Evolutionary conservation across 331 rosid species (phyloP).

Genomic region (Phaseolus coccineus): DNA sequence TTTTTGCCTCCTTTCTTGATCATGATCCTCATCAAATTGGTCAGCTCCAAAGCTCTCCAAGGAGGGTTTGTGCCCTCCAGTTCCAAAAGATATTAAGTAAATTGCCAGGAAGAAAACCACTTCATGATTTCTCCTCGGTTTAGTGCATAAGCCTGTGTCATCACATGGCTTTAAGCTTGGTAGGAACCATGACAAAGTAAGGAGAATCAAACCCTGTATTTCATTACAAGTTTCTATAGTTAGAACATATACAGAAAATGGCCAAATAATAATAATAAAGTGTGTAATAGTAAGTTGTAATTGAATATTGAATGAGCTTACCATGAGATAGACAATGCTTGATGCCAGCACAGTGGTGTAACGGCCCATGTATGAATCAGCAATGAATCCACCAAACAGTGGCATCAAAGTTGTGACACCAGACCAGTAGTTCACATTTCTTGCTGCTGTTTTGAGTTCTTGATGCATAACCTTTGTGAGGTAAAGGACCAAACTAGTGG

Average conservation of each 20-base stretch:
- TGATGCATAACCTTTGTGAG: slow-evolving; percentile 79
- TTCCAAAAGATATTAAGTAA: slow-evolving; percentile 82
- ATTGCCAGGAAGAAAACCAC: slow-evolving; percentile 77
- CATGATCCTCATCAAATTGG: slow-evolving; percentile 83
- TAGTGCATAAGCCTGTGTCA: slow-evolving; percentile 45
- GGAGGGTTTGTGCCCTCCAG: slow-evolving; percentile 94
- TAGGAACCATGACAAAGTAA: slow-evolving; percentile 75
- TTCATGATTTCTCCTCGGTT: slow-evolving; percentile 74
- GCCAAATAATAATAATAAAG: background rate
- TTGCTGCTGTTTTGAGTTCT: slow-evolving; percentile 88
- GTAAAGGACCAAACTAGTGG: slow-evolving; percentile 79
- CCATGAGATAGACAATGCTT: slow-evolving; percentile 70
- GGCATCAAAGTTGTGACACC: slow-evolving; percentile 94
- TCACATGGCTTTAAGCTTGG: slow-evolving; percentile 76
- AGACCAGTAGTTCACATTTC: slow-evolving; percentile 83
- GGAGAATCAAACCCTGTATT: slow-evolving; percentile 82
- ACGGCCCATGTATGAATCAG: slow-evolving; percentile 92
- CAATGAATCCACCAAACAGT: slow-evolving; percentile 84
- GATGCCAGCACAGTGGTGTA: slow-evolving; percentile 75
- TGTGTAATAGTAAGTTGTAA: background rate
- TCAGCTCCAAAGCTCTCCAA: slow-evolving; percentile 98
- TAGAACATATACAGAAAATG: background rate
- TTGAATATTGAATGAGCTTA: slow-evolving; percentile 36
- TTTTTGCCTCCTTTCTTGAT: slow-evolving; percentile 67
- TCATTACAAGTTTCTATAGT: background rate